These are phyloP conservation scores for Jaapia argillacea DNA, from an alignment of 768 basidiomycete genomes.

Conservation along the genomic window DNA sequence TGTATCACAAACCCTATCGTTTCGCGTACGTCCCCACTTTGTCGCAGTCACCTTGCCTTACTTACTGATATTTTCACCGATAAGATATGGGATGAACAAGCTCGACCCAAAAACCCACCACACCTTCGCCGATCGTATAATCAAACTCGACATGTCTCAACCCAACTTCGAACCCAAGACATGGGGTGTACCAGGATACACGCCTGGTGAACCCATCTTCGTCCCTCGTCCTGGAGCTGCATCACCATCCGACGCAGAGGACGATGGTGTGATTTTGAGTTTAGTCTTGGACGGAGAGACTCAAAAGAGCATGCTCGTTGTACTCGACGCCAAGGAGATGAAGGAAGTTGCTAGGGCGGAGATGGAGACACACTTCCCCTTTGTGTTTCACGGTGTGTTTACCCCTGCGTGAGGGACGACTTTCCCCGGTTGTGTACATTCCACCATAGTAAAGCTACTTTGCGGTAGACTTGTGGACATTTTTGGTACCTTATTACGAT, in stretches of 20 bases:
- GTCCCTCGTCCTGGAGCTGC: constrained; percentile 17
- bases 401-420: no score
- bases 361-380: constrained; percentile 19
- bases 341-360: constrained; percentile 26
- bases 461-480: no score
- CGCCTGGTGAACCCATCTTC: constrained; percentile 27
- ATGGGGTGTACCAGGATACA: constrained; percentile 21
- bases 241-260: constrained; percentile 13
- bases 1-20: background rate
- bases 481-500: no score
- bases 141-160: constrained; percentile 24
- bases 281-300: constrained; percentile 23
- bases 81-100: constrained; percentile 9
- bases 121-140: constrained; percentile 23
- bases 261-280: constrained; percentile 27
- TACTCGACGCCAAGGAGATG: constrained; percentile 26
- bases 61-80: constrained; percentile 13
- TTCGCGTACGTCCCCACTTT: background rate
- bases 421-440: no score
- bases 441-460: no score
- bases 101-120: constrained; percentile 10
- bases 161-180: constrained; percentile 16
- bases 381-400: constrained; percentile 28
- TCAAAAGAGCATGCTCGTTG: constrained; percentile 24
- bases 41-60: constrained; percentile 5